Evolutionary conservation across 2,329 filamentous ascomycete genomes (phyloP).

Genomic region (Pseudomassariella vexata): DNA sequence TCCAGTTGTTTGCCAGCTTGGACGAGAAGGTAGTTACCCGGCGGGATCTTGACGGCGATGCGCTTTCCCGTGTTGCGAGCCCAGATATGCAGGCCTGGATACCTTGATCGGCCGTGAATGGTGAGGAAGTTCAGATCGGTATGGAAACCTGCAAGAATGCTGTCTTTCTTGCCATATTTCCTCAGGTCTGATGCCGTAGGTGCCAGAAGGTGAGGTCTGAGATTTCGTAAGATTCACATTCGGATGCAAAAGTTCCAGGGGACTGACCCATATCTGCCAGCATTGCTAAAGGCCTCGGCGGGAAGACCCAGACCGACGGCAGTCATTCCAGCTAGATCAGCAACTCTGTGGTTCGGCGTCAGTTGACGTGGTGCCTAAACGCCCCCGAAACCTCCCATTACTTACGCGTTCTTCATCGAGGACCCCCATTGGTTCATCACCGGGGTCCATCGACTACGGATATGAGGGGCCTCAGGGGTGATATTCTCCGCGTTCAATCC

Average conservation of each 20-base stretch:
- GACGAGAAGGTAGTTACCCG: conserved; percentile 52
- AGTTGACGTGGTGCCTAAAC: conserved; percentile 2
- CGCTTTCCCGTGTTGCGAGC: conserved; percentile 55
- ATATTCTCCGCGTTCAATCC: conserved; percentile 51
- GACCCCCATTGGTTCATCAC: conserved; percentile 53
- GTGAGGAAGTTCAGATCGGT: conserved; percentile 61
- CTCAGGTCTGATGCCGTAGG: conserved; percentile 53
- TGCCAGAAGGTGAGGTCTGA: conserved; percentile 54
- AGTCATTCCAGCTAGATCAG: conserved; percentile 52
- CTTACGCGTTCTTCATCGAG: conserved; percentile 55
- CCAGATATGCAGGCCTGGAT: conserved; percentile 58
- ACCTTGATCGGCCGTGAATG: conserved; percentile 58
- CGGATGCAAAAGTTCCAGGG: no score
- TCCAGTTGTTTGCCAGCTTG: conserved; percentile 60
- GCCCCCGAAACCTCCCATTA: conserved; percentile 10
- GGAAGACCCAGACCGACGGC: conserved; percentile 51
- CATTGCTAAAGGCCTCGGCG: conserved; percentile 45
- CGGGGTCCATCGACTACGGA: conserved; percentile 45
- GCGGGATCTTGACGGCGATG: conserved; percentile 53
- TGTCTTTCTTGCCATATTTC: conserved; percentile 47
- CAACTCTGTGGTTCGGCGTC: conserved; percentile 31
- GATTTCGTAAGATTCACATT: conserved; percentile 3
- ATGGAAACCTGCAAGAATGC: conserved; percentile 58
- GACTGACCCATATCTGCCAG: conserved; percentile 48
- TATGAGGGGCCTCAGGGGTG: conserved; percentile 41